Evolutionary conservation across 768 basidiomycete genomes (phyloP), one percentile per base, ranked within the genome.

Genomic region (Russula abietina): DNA sequence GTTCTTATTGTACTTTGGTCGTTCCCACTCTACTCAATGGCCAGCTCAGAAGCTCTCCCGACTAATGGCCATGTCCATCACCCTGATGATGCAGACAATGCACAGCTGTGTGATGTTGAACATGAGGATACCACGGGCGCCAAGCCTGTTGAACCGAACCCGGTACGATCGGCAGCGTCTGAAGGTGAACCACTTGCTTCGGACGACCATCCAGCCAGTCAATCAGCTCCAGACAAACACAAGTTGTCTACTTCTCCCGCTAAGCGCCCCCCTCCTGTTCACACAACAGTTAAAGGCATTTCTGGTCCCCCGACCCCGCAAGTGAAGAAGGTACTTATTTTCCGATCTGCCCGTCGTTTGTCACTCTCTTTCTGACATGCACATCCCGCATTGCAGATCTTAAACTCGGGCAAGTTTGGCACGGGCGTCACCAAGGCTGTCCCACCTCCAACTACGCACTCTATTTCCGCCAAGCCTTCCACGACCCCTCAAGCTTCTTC

Each of bases 301-400:
- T 76, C 74, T 36, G 69, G 69, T 5, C 78, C 83, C 38, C 73
- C 81, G 46, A 81, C 84, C 22, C 79, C 83, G 59, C 72, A 79
- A 11, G 85, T 85, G 52, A 91, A 88, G 77, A 90, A 87, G 81
- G 90, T 86, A 65, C 61, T 77, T 74, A 28, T 60, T 55, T 66
- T 65, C 54, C 67, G 51, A 51, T 22, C 9, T 12, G 11, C 10
- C 8, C 16, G 6, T 30, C 12, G n/a, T 32, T 58, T 69, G 69
- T 60, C 69, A 38, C 24, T 62, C 60, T 51, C 45, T 53, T 69
- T 64, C 70, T 68, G 64, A 69, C 63, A 62, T 46, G 56, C 56
- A 16, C n/a, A 36, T 9, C 52, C 17, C 48, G 46, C 57, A 53
- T 61, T 51, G 49, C 59, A 68, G 67, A 56, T 68, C 17, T 51